Conservation (phyloP, 805 yeast species). For the Wickerhamomyces rabaulensis region DNA sequence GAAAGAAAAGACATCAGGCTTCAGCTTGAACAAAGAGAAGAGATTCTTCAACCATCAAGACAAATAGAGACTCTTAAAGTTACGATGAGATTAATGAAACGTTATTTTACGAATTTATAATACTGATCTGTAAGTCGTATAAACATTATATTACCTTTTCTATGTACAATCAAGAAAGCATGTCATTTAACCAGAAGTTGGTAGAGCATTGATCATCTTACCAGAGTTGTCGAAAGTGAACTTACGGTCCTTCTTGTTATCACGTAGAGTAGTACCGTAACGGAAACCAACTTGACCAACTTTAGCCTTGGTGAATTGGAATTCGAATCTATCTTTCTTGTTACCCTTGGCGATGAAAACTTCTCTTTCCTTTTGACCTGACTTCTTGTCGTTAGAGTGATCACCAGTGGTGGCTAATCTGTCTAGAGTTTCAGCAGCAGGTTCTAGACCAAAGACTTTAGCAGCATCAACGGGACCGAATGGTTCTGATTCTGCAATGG, state of each 20-base stretch:
- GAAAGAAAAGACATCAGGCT: constrained; percentile 23
- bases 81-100: not conserved
- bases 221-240: constrained; percentile 69
- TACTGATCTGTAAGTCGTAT: not conserved
- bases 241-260: constrained; percentile 77
- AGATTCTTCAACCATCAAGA: constrained; percentile 6
- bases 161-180: constrained; percentile 6
- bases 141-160: constrained; percentile 1
- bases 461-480: constrained; percentile 97
- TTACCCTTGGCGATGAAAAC: constrained; percentile 43
- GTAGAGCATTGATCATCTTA: constrained; percentile 33
- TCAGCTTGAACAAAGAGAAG: constrained; percentile 19
- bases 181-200: constrained; percentile 20
- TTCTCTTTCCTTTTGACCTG: constrained; percentile 24
- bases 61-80: not conserved
- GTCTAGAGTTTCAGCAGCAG: constrained; percentile 77
- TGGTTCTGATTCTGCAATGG: constrained; percentile 91
- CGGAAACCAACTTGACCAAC: constrained; percentile 87
- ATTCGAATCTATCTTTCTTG: constrained; percentile 52
- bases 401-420: constrained; percentile 57
- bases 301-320: constrained; percentile 70
- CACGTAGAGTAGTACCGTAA: constrained; percentile 88
- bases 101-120: not conserved
- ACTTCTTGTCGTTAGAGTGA: constrained; percentile 32
- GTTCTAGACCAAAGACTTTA: constrained; percentile 69